Base-by-base conservation (phyloP, 805 yeast species). In the Yarrowia sp. region DNA sequence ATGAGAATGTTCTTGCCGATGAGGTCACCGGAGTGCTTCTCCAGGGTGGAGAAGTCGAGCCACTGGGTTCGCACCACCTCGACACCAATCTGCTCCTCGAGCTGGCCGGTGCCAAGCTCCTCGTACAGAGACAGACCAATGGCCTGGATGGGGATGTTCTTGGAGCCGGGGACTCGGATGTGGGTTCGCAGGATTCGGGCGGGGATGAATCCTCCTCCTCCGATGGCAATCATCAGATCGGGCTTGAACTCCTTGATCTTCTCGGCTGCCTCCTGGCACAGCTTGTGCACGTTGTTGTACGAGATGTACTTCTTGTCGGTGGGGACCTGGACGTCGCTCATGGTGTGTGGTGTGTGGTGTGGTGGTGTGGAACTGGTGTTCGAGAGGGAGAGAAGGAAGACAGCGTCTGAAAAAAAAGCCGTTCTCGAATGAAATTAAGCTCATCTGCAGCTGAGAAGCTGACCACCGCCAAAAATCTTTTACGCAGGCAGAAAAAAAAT, bases 161-260 rank as follows among this genome's bases (percentile, higher is more conserved):
- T 94, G 69, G 88, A 82, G 69, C 96, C 96, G 38, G 90, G 91
- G 72, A 88, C 90, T 79, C 93, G 94, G 72, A 94, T 82, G 79
- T 94, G 95, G 1, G 98, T 88, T 78, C 99, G 87, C 77, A 94
- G 84, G 79, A 95, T 95, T 78, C 99, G 87, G 9, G 99, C 98
- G 34, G 98, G 99, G 69, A 94, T 95, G 78, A 94, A 91, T 1
- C 98, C 99, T 76, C 99, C 97, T 73, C 97, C 97, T 75, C 83
- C 99, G 74, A 94, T 92, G 72, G 98, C 98, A 70, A 94, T 91
- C 79, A 93, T 91, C 69, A 91, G 83, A 78, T 93, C 96, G 46
- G 97, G 96, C 73, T 91, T 86, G 81, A 91, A 88, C 69, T 77
- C 81, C 73, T 81, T 78, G 73, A 88, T 82, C 66, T 80, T 77